Conservation (phyloP, 306 rosid genomes). For the Malus fusca region DNA sequence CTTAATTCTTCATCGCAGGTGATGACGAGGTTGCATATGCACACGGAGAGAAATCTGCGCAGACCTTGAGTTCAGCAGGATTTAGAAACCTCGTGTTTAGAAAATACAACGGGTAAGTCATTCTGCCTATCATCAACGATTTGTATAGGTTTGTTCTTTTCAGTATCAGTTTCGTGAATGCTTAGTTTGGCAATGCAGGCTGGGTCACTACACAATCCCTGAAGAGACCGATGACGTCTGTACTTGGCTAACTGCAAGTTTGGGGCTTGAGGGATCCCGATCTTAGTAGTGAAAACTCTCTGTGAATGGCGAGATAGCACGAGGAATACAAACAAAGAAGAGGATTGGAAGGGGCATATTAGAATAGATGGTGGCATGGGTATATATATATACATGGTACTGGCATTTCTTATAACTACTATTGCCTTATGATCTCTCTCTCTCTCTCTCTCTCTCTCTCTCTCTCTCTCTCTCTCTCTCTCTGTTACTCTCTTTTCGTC, state of each 20-base stretch:
- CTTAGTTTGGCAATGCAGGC: conserved; percentile 38
- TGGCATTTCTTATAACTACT: conserved; percentile 23
- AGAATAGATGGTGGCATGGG: conserved; percentile 42
- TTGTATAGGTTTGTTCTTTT: background rate
- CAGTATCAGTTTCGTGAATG: conserved; percentile 1
- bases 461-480: background rate
- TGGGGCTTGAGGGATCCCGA: conserved; percentile 67
- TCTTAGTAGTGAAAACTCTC: conserved; percentile 26
- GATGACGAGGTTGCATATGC: conserved; percentile 78
- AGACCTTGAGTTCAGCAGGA: conserved; percentile 63
- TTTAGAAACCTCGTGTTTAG: conserved; percentile 71
- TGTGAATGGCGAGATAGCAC: background rate
- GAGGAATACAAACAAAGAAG: conserved; percentile 11
- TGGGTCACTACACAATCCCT: conserved; percentile 89
- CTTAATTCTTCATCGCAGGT: conserved; percentile 34
- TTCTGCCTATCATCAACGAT: background rate
- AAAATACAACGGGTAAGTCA: conserved; percentile 63
- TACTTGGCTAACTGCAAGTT: conserved; percentile 64
- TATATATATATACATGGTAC: conserved; percentile 26
- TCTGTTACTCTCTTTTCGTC: background rate
- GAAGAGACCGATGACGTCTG: conserved; percentile 87
- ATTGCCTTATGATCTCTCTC: conserved; percentile 19
- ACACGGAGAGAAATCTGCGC: conserved; percentile 78
- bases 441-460: background rate
- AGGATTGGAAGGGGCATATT: conserved; percentile 31